phyloP scores from a whole-genome alignment of 2,329 filamentous ascomycete species.

The Trichophaea hybrida region DNA sequence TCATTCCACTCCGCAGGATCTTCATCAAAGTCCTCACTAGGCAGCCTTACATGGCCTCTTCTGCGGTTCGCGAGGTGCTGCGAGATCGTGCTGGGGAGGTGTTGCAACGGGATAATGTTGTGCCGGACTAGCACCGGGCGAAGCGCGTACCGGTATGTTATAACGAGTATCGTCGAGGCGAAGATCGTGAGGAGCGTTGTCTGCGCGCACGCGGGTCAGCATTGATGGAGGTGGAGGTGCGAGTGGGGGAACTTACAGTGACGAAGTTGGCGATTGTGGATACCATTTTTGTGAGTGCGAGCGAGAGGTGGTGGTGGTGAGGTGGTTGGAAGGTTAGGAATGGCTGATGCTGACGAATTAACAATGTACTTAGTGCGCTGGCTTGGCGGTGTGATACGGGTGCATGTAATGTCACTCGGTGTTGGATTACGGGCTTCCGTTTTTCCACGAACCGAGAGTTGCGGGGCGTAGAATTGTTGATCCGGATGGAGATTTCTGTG shows the following conservation, averaged over 20 bases:
- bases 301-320: neutral
- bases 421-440: no score
- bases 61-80: constrained; percentile 8
- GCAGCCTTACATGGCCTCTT: constrained; percentile 12
- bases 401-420: no score
- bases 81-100: constrained; percentile 25
- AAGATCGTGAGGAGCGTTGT: constrained; percentile 18
- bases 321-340: neutral
- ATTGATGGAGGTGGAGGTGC: constrained; percentile 35
- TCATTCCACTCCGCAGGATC: neutral
- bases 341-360: no score
- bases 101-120: constrained; percentile 15
- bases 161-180: constrained; percentile 18
- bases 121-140: constrained; percentile 35
- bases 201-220: constrained; percentile 3
- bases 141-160: constrained; percentile 20
- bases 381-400: no score
- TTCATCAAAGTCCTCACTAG: constrained; percentile 6
- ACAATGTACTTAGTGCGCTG: no score
- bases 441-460: no score
- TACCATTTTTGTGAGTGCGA: constrained; percentile 18
- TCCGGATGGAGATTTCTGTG: no score
- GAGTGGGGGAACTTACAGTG: constrained; percentile 36
- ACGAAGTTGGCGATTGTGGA: constrained; percentile 29
- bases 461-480: no score